phyloP scores from a whole-genome alignment of 2,329 filamentous ascomycete genomes.

The Penicillium sp. region DNA sequence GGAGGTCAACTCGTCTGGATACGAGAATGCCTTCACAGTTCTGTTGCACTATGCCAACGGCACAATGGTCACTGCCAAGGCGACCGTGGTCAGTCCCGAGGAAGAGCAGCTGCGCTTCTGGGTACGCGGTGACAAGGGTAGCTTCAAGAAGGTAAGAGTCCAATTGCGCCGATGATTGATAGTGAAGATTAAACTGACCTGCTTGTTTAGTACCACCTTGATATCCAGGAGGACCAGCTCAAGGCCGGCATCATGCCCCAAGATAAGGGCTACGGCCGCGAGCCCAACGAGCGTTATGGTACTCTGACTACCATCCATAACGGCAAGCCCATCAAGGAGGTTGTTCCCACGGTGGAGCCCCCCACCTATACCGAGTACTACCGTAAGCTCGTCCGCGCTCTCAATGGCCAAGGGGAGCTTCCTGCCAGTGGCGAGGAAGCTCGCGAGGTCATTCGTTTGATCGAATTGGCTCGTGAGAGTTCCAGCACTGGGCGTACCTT shows the following conservation, averaged over 20 bases:
- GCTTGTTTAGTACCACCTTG: conserved; percentile 53
- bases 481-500: conserved; percentile 53
- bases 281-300: conserved; percentile 59
- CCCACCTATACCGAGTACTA: conserved; percentile 71
- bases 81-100: conserved; percentile 67
- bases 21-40: conserved; percentile 56
- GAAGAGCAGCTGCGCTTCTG: conserved; percentile 70
- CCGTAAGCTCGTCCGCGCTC: conserved; percentile 51
- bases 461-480: conserved; percentile 57
- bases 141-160: conserved; percentile 64
- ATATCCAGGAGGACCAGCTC: conserved; percentile 74
- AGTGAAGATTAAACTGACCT: not conserved
- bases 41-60: conserved; percentile 65
- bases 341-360: conserved; percentile 60
- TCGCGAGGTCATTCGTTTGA: conserved; percentile 54
- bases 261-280: conserved; percentile 64
- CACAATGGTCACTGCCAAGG: conserved; percentile 67
- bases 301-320: conserved; percentile 56
- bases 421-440: conserved; percentile 57
- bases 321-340: conserved; percentile 52
- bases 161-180: not conserved
- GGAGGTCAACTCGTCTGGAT: conserved; percentile 52
- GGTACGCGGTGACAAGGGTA: conserved; percentile 71
- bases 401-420: conserved; percentile 53
- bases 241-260: conserved; percentile 61